phyloP scores from a whole-genome alignment of 495 filamentous ascomycete species.

The Astrocystis sublimbata region DNA sequence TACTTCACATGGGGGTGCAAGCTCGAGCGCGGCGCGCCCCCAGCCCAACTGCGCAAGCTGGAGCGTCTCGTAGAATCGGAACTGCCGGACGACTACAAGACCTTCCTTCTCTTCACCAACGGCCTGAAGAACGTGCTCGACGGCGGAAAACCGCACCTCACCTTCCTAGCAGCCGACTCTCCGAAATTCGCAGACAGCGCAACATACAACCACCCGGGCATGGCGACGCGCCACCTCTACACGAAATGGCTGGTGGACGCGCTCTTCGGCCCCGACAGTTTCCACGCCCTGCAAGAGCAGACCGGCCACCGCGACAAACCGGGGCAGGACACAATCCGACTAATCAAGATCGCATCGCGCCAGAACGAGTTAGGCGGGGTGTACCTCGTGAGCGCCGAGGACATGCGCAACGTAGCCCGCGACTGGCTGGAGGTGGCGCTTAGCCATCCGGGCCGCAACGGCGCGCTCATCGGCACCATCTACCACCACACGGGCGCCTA shows the following conservation, averaged over 20 bases:
- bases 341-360: not conserved
- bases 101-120: not conserved
- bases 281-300: not conserved
- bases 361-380: not conserved
- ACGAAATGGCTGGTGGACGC: not conserved
- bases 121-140: constrained; percentile 1
- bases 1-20: not conserved
- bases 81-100: not conserved
- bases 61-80: not conserved
- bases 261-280: not conserved
- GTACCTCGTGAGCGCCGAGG: not conserved
- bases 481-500: not conserved
- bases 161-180: not conserved
- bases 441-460: not conserved
- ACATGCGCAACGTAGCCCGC: not conserved
- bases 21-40: not conserved
- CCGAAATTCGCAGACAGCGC: not conserved
- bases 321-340: not conserved
- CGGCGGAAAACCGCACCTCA: not conserved
- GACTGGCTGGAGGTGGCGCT: not conserved
- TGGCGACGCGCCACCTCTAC: not conserved
- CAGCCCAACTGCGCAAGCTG: not conserved
- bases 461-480: not conserved
- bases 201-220: not conserved
- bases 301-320: not conserved